phyloP scores from a whole-genome alignment of 2,329 filamentous ascomycete species.

The Aschersonia sp. region DNA sequence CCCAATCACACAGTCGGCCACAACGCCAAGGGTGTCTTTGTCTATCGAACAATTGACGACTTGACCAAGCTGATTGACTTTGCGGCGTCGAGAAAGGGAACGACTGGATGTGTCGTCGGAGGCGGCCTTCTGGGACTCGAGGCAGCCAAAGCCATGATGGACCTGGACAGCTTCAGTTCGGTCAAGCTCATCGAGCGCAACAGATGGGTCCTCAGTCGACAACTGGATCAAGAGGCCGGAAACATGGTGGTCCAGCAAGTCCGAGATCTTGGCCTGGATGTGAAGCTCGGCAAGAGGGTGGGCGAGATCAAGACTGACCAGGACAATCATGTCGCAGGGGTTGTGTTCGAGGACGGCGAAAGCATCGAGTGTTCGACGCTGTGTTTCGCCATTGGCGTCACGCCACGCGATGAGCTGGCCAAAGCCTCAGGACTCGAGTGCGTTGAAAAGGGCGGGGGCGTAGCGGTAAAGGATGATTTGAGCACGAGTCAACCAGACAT shows the following conservation, averaged over 20 bases:
- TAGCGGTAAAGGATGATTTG: constrained; percentile 53
- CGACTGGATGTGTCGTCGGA: constrained; percentile 63
- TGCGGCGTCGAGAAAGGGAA: constrained; percentile 49
- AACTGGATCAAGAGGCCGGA: constrained; percentile 71
- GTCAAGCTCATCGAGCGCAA: constrained; percentile 75
- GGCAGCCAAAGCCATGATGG: constrained; percentile 84
- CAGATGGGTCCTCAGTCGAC: constrained; percentile 67
- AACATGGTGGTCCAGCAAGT: constrained; percentile 73
- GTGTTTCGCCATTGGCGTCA: constrained; percentile 83
- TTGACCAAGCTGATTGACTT: constrained; percentile 64
- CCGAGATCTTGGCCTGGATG: constrained; percentile 60
- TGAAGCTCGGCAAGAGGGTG: constrained; percentile 64
- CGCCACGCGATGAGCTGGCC: constrained; percentile 65
- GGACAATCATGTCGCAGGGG: constrained; percentile 53
- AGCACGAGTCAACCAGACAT: constrained; percentile 57
- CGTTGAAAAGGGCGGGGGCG: constrained; percentile 59
- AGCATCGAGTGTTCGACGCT: constrained; percentile 64
- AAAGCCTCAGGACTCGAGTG: constrained; percentile 55
- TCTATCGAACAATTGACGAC: constrained; percentile 78
- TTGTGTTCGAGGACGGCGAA: constrained; percentile 71
- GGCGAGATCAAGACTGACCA: constrained; percentile 54
- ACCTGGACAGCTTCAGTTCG: constrained; percentile 57
- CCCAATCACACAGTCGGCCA: constrained; percentile 58
- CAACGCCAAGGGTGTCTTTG: constrained; percentile 72
- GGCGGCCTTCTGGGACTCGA: constrained; percentile 77